These are phyloP conservation scores for Physcia stellaris DNA, from an alignment of 495 filamentous ascomycete genomes.

Conservation along the genomic window DNA sequence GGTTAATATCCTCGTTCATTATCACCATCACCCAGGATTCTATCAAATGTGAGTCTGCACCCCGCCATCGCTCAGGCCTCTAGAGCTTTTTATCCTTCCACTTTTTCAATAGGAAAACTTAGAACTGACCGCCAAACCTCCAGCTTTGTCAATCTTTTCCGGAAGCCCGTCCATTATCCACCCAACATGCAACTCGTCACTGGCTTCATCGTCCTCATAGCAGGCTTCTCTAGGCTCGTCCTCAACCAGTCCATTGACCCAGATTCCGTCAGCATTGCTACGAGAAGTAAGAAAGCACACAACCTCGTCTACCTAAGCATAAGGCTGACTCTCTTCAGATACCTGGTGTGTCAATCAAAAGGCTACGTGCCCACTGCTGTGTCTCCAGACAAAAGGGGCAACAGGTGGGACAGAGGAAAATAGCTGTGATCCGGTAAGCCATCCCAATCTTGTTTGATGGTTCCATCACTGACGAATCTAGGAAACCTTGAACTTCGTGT, in stretches of 20 bases:
- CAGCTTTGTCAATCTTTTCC: slow-evolving; percentile 14
- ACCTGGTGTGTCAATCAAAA: slow-evolving; percentile 58
- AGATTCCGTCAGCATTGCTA: slow-evolving; percentile 34
- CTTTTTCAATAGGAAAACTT: too few relatives aligned
- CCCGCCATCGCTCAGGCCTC: too few relatives aligned
- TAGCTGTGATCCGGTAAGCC: slow-evolving; percentile 57
- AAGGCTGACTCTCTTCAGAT: slow-evolving; percentile 26
- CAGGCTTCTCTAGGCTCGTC: slow-evolving; percentile 18
- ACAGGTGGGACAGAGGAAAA: slow-evolving; percentile 41
- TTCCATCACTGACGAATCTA: slow-evolving; percentile 17
- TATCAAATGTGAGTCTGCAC: too few relatives aligned
- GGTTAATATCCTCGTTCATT: too few relatives aligned
- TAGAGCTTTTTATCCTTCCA: too few relatives aligned
- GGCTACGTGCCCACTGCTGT: slow-evolving; percentile 63
- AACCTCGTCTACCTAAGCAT: background rate
- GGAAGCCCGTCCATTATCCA: slow-evolving; percentile 1
- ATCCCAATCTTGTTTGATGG: background rate
- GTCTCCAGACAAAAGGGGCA: slow-evolving; percentile 48
- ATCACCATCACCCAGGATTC: too few relatives aligned
- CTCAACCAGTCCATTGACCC: slow-evolving; percentile 46
- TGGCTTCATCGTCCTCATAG: slow-evolving; percentile 6
- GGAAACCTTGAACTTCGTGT: slow-evolving; percentile 54
- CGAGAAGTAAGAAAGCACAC: slow-evolving; percentile 25
- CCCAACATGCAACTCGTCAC: slow-evolving; percentile 6
- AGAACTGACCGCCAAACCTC: too few relatives aligned